Percentiles rank a stretch among this genome's conserved stretches.
Evolutionary conservation across 768 basidiomycete genomes (phyloP).

Genomic region (Suillus discolor): DNA sequence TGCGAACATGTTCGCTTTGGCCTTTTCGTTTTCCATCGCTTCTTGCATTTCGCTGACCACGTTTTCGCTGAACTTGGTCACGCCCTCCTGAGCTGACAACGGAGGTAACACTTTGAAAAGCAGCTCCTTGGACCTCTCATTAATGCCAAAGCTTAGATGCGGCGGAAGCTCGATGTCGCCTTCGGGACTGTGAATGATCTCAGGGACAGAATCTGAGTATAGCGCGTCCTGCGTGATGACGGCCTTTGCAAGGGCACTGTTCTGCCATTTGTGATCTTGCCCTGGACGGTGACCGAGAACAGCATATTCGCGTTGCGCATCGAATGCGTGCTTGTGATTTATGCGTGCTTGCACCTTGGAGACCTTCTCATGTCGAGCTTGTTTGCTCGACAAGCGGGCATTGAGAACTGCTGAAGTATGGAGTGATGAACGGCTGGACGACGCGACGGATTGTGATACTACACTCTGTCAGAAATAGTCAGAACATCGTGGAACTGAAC

Average conservation of each 20-base stretch:
- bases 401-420: slow-evolving; percentile 50
- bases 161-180: slow-evolving; percentile 51
- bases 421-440: slow-evolving; percentile 42
- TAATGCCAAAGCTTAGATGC: slow-evolving; percentile 68
- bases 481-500: slow-evolving; percentile 2
- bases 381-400: slow-evolving; percentile 38
- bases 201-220: slow-evolving; percentile 23
- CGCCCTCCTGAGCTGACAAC: slow-evolving; percentile 42
- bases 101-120: slow-evolving; percentile 71
- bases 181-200: slow-evolving; percentile 31
- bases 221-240: slow-evolving; percentile 61
- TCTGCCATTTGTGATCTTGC: slow-evolving; percentile 68
- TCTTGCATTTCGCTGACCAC: slow-evolving; percentile 24
- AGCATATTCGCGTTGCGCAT: slow-evolving; percentile 57
- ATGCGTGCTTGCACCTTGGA: slow-evolving; percentile 49
- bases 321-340: slow-evolving; percentile 39
- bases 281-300: slow-evolving; percentile 72
- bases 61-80: slow-evolving; percentile 21
- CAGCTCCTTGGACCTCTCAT: slow-evolving; percentile 50
- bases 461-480: background rate
- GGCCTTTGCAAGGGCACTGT: slow-evolving; percentile 64
- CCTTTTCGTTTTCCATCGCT: slow-evolving; percentile 37
- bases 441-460: slow-evolving; percentile 44
- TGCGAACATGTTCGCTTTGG: slow-evolving; percentile 60
- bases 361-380: slow-evolving; percentile 41